Conservation (phyloP, 2,329 filamentous ascomycete genomes). For the Calonectria pseudoreteaudii region DNA sequence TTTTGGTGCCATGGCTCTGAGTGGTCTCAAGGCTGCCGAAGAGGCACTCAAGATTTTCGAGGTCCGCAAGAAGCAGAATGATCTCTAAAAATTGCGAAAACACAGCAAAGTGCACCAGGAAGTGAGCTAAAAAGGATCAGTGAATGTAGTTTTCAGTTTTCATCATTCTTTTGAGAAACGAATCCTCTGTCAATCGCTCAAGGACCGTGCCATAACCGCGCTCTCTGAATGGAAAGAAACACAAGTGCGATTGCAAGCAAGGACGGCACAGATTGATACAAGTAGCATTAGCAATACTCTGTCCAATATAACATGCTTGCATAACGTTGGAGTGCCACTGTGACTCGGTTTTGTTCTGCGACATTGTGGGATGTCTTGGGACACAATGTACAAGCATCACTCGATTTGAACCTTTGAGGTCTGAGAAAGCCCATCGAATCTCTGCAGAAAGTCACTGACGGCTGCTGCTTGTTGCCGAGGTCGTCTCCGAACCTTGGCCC, state of each 20-base stretch:
- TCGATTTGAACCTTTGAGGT: constrained; percentile 13
- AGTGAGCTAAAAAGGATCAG: background rate
- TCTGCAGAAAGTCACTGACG: constrained; percentile 11
- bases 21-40: constrained; percentile 91
- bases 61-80: constrained; percentile 80
- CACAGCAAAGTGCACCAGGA: background rate
- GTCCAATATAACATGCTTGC: constrained; percentile 1
- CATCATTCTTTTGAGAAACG: constrained; percentile 31
- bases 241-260: background rate
- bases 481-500: background rate
- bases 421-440: constrained; percentile 9
- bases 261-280: background rate
- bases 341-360: background rate
- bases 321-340: background rate
- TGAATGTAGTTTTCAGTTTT: background rate
- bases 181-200: constrained; percentile 30
- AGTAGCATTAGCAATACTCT: background rate
- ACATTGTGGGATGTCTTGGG: background rate
- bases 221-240: background rate
- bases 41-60: constrained; percentile 85
- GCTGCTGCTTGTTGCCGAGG: background rate
- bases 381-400: background rate
- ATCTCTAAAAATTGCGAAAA: constrained; percentile 56
- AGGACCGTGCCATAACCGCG: background rate
- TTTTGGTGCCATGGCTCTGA: constrained; percentile 89